These are phyloP conservation scores for Iris macrosiphon DNA, from an alignment of 106 monocot species.

Conservation along the genomic window DNA sequence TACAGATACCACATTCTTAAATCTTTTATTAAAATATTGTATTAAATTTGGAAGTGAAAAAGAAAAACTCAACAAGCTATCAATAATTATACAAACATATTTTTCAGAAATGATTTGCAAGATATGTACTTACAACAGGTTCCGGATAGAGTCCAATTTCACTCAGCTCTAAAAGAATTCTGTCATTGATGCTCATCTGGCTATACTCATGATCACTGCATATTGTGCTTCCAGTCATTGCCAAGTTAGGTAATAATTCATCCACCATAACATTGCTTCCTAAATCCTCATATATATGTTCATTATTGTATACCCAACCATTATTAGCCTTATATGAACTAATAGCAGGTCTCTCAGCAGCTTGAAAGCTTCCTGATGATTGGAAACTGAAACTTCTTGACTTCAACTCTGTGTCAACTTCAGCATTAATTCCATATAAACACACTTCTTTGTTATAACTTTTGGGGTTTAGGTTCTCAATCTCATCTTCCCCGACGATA, in stretches of 20 bases:
- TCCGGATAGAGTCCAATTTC: conserved; percentile 63
- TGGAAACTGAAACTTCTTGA: conserved; percentile 10
- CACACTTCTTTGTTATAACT: conserved; percentile 19
- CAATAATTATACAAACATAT: no score
- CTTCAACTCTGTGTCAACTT: conserved; percentile 24
- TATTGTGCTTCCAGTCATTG: background rate
- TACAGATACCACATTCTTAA: no score
- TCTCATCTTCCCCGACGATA: conserved; percentile 51
- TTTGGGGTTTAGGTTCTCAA: conserved; percentile 20
- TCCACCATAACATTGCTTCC: conserved; percentile 18
- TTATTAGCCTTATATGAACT: conserved; percentile 20
- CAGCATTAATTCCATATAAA: conserved; percentile 15
- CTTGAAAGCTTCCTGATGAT: conserved; percentile 6
- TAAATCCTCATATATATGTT: conserved; percentile 10
- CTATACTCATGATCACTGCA: conserved; percentile 36
- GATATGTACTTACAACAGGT: conserved; percentile 41
- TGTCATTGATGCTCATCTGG: conserved; percentile 43
- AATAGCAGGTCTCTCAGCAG: conserved; percentile 15
- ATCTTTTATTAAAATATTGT: no score
- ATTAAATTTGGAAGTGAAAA: no score
- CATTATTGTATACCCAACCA: conserved; percentile 23
- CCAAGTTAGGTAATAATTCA: conserved; percentile 7
- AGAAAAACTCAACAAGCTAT: background rate
- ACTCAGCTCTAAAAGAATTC: conserved; percentile 58
- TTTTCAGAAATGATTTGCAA: no score